These are phyloP conservation scores for Coemansia sp. DNA, from an alignment of 192 early-diverging fungal genomes.

Conservation along the genomic window DNA sequence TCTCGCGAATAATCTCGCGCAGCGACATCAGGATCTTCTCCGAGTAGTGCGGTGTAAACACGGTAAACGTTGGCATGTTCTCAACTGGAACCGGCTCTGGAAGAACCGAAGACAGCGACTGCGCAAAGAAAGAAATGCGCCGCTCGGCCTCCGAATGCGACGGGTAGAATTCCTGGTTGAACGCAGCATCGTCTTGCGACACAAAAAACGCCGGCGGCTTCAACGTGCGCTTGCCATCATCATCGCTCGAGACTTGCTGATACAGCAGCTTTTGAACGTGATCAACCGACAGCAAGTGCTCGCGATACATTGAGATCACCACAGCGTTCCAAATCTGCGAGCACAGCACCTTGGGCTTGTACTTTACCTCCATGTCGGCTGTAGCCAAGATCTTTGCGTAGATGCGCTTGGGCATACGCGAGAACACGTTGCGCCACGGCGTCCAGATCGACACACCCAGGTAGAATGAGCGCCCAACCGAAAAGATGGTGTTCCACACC, in stretches of 20 bases:
- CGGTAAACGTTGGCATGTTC: constrained; percentile 84
- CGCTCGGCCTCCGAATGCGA: constrained; percentile 78
- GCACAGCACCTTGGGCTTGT: constrained; percentile 75
- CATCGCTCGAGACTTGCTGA: constrained; percentile 66
- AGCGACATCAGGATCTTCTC: constrained; percentile 82
- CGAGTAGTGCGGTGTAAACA: constrained; percentile 80
- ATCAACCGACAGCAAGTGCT: constrained; percentile 73
- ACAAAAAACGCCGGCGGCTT: constrained; percentile 78
- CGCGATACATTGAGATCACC: constrained; percentile 79
- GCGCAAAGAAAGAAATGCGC: constrained; percentile 82
- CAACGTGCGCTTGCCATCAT: constrained; percentile 65
- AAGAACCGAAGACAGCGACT: constrained; percentile 77
- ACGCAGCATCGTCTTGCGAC: constrained; percentile 70
- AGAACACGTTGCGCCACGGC: constrained; percentile 78
- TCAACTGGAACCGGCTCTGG: constrained; percentile 76
- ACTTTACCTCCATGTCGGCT: constrained; percentile 71
- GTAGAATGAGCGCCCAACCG: constrained; percentile 72
- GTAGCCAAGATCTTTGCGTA: constrained; percentile 73
- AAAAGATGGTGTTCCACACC: constrained; percentile 81
- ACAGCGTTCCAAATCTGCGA: constrained; percentile 86
- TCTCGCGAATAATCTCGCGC: constrained; percentile 80
- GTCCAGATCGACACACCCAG: constrained; percentile 81
- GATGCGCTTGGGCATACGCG: constrained; percentile 76
- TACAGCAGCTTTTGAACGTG: constrained; percentile 75
- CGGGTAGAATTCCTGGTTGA: constrained; percentile 71